Percentiles rank a stretch among this genome's conserved stretches.
phyloP scores from a whole-genome alignment of 495 filamentous ascomycete species.

The Bombardia bombarda region DNA sequence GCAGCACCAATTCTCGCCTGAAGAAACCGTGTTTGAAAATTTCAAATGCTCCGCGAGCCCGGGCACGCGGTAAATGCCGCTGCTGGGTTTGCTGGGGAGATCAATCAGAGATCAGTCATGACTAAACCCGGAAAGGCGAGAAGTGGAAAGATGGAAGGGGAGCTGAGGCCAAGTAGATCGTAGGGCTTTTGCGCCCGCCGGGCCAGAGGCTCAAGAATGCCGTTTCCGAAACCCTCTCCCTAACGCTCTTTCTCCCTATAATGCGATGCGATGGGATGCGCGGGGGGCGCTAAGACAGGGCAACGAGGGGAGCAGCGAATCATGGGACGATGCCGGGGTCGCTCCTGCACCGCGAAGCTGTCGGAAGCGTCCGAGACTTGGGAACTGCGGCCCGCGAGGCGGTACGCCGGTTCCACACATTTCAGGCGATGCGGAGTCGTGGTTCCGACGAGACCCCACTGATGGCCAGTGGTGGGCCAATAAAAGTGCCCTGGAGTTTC shows the following conservation, averaged over 20 bases:
- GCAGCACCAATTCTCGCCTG: neutral
- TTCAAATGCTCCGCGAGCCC: neutral
- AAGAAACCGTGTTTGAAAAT: neutral
- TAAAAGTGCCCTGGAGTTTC: constrained; percentile 9
- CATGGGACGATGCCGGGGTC: neutral
- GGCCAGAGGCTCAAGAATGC: too few relatives aligned
- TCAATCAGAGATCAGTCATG: neutral
- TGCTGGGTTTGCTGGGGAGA: neutral
- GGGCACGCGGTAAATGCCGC: too few relatives aligned
- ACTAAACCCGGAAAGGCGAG: neutral
- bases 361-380: constrained; percentile 14
- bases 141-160: too few relatives aligned
- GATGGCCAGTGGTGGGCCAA: constrained; percentile 2
- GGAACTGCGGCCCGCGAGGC: constrained; percentile 30
- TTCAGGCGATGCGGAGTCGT: constrained; percentile 30
- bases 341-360: neutral
- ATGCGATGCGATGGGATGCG: neutral
- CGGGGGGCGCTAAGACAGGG: neutral
- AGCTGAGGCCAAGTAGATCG: too few relatives aligned
- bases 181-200: too few relatives aligned
- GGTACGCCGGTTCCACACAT: constrained; percentile 23
- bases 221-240: too few relatives aligned
- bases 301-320: constrained; percentile 2
- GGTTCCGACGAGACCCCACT: constrained; percentile 20
- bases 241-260: neutral